phyloP scores from a whole-genome alignment of 805 yeast genomes.

The Ogataea populi-albae region DNA sequence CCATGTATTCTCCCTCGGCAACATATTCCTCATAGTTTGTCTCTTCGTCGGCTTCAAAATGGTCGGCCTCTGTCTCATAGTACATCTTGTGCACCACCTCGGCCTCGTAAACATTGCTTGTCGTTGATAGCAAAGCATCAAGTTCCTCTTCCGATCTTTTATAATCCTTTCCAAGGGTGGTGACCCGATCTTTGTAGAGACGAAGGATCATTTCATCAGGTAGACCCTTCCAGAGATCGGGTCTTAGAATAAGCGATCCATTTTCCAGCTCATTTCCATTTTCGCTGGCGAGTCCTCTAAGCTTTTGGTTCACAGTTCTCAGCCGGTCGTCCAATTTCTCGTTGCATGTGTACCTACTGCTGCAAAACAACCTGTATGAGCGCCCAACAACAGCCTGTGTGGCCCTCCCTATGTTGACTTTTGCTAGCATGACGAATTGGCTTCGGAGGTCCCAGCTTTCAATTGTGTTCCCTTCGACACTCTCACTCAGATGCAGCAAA shows the following conservation, averaged over 20 bases:
- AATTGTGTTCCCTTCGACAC: too few species aligned
- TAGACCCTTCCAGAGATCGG: conserved; percentile 68
- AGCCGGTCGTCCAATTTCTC: conserved; percentile 8
- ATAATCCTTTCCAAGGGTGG: conserved; percentile 49
- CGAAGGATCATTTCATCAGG: conserved; percentile 61
- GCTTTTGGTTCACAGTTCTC: conserved; percentile 10
- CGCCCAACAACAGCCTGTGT: too few species aligned
- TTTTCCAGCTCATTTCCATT: conserved; percentile 18
- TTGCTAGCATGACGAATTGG: too few species aligned
- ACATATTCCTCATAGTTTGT: conserved; percentile 41
- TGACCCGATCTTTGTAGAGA: conserved; percentile 56
- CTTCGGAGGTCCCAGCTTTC: too few species aligned
- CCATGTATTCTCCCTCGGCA: conserved; percentile 31
- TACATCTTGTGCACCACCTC: conserved; percentile 27
- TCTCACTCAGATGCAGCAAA: too few species aligned
- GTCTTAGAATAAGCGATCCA: conserved; percentile 48
- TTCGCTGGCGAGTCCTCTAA: conserved; percentile 14
- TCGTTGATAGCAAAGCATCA: conserved; percentile 51
- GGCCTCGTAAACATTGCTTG: conserved; percentile 27
- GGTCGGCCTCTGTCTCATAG: conserved; percentile 46
- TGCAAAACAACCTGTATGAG: too few species aligned
- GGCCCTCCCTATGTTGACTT: too few species aligned
- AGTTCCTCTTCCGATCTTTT: conserved; percentile 51
- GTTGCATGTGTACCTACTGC: too few species aligned
- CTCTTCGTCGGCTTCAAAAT: conserved; percentile 37